Evolutionary conservation across 164 flowering plant species (phyloP).

Genomic region (Kalanchoe fedtschenkoi): DNA sequence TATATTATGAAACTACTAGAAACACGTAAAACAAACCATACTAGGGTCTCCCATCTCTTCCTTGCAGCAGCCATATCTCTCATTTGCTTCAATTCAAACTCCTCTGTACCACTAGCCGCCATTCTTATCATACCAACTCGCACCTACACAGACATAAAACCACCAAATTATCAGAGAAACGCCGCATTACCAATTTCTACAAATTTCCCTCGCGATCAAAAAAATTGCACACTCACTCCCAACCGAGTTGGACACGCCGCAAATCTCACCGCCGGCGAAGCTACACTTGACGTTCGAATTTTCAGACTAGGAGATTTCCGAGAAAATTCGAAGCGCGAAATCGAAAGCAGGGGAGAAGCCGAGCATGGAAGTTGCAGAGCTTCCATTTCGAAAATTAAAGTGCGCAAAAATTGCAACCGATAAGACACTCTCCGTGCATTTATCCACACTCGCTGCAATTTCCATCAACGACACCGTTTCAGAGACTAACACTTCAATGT

Average conservation of each 20-base stretch:
- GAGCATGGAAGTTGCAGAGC: conserved; percentile 27
- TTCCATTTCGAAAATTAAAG: conserved; percentile 26
- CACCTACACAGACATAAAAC: conserved; percentile 18
- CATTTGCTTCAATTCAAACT: conserved; percentile 66
- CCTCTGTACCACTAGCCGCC: conserved; percentile 52
- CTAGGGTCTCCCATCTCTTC: conserved; percentile 97
- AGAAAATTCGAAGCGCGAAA: conserved; percentile 8
- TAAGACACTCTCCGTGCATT: no score
- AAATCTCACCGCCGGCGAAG: neutral
- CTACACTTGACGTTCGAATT: neutral
- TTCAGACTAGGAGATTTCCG: neutral
- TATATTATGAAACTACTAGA: neutral
- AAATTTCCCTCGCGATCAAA: neutral
- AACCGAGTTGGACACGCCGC: no score
- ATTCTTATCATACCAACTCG: conserved; percentile 19
- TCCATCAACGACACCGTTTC: no score
- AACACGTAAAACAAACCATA: conserved; percentile 12
- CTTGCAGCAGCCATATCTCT: conserved; percentile 90
- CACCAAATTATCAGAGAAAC: conserved; percentile 5
- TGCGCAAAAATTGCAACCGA: no score
- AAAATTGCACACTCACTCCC: neutral
- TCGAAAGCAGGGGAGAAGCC: conserved; percentile 9
- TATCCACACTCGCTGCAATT: no score
- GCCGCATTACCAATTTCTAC: neutral
- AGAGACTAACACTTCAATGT: neutral